Percentiles rank a stretch among this genome's conserved stretches.
phyloP scores from a whole-genome alignment of 495 filamentous ascomycete genomes.

The Aeminium ludgeri region DNA sequence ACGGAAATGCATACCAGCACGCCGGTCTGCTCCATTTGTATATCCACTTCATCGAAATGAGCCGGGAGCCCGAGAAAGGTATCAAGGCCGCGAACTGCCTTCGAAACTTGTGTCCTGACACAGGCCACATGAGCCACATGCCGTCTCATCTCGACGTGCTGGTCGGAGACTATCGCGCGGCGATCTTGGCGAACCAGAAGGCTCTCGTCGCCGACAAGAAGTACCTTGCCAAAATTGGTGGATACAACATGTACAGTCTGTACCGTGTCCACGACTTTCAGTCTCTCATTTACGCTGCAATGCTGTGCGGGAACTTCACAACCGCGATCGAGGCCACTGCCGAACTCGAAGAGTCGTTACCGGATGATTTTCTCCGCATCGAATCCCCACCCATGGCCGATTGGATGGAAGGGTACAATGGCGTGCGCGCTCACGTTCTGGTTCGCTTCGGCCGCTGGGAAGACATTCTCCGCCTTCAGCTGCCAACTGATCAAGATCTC shows the following conservation, averaged over 20 bases:
- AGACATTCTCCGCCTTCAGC: slow-evolving; percentile 27
- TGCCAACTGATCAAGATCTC: slow-evolving; percentile 35
- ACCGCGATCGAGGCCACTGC: slow-evolving; percentile 39
- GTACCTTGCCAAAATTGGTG: slow-evolving; percentile 34
- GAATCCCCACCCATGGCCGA: slow-evolving; percentile 53
- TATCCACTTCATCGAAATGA: slow-evolving; percentile 65
- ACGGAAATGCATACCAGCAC: slow-evolving; percentile 23
- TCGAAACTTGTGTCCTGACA: slow-evolving; percentile 44
- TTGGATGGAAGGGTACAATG: slow-evolving; percentile 50
- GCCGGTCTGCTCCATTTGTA: slow-evolving; percentile 53
- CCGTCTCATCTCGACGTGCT: slow-evolving; percentile 52
- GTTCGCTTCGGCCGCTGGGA: slow-evolving; percentile 40
- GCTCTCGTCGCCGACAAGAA: slow-evolving; percentile 47
- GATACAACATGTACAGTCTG: slow-evolving; percentile 49
- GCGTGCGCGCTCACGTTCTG: slow-evolving; percentile 44
- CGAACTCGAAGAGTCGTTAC: slow-evolving; percentile 35
- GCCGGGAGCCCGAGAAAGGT: slow-evolving; percentile 39
- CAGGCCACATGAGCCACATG: slow-evolving; percentile 60
- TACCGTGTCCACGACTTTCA: slow-evolving; percentile 53
- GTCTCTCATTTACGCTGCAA: slow-evolving; percentile 52
- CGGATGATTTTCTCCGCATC: slow-evolving; percentile 42
- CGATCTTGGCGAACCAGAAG: slow-evolving; percentile 42
- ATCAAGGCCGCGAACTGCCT: slow-evolving; percentile 40
- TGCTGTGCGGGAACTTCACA: slow-evolving; percentile 45
- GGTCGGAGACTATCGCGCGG: slow-evolving; percentile 46